A percentile compares a stretch with the other conserved stretches of the same genome.
Evolutionary conservation across 1,139 yeast species (phyloP).

Genomic region (Pichia sp.): DNA sequence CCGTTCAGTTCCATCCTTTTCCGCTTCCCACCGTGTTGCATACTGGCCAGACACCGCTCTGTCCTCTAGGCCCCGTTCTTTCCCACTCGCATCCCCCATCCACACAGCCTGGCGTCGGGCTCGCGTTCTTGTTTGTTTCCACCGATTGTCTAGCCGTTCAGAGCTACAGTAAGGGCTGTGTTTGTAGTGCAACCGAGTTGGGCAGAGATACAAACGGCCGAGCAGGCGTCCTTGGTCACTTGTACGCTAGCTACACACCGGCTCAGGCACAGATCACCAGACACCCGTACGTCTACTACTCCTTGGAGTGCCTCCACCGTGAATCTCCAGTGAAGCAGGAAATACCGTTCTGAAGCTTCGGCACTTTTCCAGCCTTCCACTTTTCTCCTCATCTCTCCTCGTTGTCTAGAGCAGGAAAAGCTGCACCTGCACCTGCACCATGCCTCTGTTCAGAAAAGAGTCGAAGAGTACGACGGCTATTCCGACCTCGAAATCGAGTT

Average conservation of each 20-base stretch:
- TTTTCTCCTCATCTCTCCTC: not conserved
- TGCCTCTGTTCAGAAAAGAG: conserved; percentile 24
- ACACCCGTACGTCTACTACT: too few species aligned
- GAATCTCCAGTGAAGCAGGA: too few species aligned
- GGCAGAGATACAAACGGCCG: not conserved
- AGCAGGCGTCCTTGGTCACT: too few species aligned
- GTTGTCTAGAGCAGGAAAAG: not conserved
- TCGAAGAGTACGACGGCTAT: conserved; percentile 10
- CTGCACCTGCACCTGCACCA: conserved; percentile 4
- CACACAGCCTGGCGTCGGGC: not conserved
- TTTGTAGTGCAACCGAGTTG: not conserved
- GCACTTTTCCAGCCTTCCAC: not conserved
- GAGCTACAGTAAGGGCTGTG: not conserved
- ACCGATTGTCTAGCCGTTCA: not conserved
- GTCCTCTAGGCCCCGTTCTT: not conserved
- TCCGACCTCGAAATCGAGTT: conserved; percentile 10
- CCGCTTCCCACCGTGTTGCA: not conserved
- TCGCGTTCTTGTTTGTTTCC: not conserved
- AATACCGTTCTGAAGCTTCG: too few species aligned
- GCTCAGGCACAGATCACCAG: too few species aligned
- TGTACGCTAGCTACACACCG: too few species aligned
- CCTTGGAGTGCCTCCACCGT: too few species aligned
- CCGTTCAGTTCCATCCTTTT: not conserved
- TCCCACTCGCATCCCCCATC: not conserved
- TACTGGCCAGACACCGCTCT: not conserved